These are phyloP conservation scores for Fusarium stilboides DNA, from an alignment of 2,329 filamentous ascomycete species.

Conservation along the genomic window DNA sequence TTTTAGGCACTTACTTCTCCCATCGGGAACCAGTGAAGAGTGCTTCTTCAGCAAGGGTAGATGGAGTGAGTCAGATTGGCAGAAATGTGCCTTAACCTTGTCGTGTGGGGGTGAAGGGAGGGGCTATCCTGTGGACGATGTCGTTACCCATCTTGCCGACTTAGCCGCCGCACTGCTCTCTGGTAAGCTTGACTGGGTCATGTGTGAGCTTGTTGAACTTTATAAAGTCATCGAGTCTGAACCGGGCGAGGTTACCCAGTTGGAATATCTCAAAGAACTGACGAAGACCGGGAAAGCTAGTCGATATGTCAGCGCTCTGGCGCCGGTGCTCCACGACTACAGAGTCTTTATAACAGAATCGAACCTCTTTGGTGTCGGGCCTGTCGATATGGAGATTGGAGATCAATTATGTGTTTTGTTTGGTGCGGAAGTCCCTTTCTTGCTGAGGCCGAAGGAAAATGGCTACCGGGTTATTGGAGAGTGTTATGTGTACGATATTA, in stretches of 20 bases:
- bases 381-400: not conserved
- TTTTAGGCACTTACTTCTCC: too few species aligned
- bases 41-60: too few species aligned
- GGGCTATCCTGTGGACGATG: not conserved
- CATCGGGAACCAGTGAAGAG: too few species aligned
- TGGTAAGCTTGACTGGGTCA: fast-evolving
- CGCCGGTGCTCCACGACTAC: fast-evolving
- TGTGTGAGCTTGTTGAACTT: fast-evolving
- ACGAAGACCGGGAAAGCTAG: fast-evolving
- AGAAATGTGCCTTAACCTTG: not conserved
- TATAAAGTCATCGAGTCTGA: not conserved
- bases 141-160: fast-evolving
- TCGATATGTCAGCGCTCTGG: fast-evolving
- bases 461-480: not conserved
- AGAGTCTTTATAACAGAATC: fast-evolving
- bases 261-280: fast-evolving
- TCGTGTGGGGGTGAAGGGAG: fast-evolving
- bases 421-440: not conserved
- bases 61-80: fast-evolving
- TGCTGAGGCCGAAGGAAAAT: not conserved
- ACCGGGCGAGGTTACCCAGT: fast-evolving
- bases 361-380: not conserved
- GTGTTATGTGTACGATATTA: not conserved
- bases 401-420: not conserved
- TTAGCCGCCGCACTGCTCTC: fast-evolving